Evolutionary conservation across 129 eudicot species (phyloP), one percentile per base, ranked within the genome.

Genomic region (Pittosporum tobira): DNA sequence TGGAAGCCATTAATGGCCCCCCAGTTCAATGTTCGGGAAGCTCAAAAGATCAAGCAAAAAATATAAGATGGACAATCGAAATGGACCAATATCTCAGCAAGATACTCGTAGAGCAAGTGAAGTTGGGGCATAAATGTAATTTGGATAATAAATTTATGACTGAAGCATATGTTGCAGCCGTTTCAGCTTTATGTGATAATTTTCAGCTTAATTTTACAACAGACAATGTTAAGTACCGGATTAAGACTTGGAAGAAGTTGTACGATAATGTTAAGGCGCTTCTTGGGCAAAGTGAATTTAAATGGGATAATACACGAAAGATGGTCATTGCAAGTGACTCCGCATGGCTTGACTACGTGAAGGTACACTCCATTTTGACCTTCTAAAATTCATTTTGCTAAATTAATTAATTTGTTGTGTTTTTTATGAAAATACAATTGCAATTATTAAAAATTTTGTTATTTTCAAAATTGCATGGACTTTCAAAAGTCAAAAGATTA

Each of bases 91-190:
- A 4, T 13, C 53, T 48, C 25, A 48, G 53, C 53, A 48, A 1
- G 26, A 48, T 48, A 5, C 53, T 48, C 13, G 53, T 48, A 19
- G 53, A 48, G 53, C 53, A 48, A 48, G 53, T 48, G 4, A 48
- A n/a, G 26, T 48, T 48, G 53, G 53, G 53, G 53, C n/a, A 48
- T 25, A 48, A 48, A 19, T 3, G 53, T 48, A 12, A 19, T 6
- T 48, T 20, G 20, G 53, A 48, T 19, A n/a, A 20, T 48, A 19
- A 48, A 48, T 48, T 48, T 20, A 19, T 16, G 24, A 23, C 24
- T 48, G 26, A 23, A 4, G 53, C 25, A n/a, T 48, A 19, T 48
- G 53, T 3, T 48, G 53, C 25, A 19, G 53, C 25, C 20, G 53
- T 48, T 18, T 48, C 26, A 4, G 25, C 53, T 48, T 48, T 48